Evolutionary conservation across 352 stramenopile species (phyloP).

Genomic region (Phytophthora pseudosyringae): DNA sequence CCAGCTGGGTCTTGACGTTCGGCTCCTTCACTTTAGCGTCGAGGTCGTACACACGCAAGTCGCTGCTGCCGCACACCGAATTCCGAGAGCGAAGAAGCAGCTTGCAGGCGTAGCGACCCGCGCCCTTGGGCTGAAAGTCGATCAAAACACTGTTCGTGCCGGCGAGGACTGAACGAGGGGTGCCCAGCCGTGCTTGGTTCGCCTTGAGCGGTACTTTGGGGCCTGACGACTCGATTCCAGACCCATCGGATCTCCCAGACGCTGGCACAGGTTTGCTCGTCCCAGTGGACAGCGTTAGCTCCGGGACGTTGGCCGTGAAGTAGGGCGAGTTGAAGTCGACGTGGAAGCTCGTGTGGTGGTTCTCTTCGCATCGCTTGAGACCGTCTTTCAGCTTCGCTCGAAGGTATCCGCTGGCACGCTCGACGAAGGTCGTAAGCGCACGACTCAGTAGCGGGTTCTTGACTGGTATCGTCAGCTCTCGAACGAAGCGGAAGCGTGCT

Average conservation of each 20-base stretch:
- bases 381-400: slow-evolving; percentile 82
- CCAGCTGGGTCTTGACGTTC: slow-evolving; percentile 84
- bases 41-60: slow-evolving; percentile 87
- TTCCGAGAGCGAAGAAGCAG: slow-evolving; percentile 68
- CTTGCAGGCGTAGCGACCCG: slow-evolving; percentile 75
- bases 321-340: slow-evolving; percentile 91
- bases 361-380: slow-evolving; percentile 79
- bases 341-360: slow-evolving; percentile 66
- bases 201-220: slow-evolving; percentile 39
- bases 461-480: slow-evolving; percentile 76
- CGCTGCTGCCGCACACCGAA: slow-evolving; percentile 64
- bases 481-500: slow-evolving; percentile 58
- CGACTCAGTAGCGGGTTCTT: slow-evolving; percentile 85
- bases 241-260: slow-evolving; percentile 25
- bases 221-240: slow-evolving; percentile 7
- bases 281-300: slow-evolving; percentile 43
- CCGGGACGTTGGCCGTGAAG: slow-evolving; percentile 67
- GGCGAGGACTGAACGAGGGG: slow-evolving; percentile 45
- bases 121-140: slow-evolving; percentile 79
- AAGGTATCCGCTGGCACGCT: slow-evolving; percentile 71
- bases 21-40: slow-evolving; percentile 87
- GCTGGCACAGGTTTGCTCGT: slow-evolving; percentile 15
- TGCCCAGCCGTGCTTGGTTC: slow-evolving; percentile 60
- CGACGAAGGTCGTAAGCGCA: slow-evolving; percentile 67
- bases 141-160: slow-evolving; percentile 63